phyloP scores from a whole-genome alignment of 108 stramenopile genomes.

The Stephanodiscus triporus region DNA sequence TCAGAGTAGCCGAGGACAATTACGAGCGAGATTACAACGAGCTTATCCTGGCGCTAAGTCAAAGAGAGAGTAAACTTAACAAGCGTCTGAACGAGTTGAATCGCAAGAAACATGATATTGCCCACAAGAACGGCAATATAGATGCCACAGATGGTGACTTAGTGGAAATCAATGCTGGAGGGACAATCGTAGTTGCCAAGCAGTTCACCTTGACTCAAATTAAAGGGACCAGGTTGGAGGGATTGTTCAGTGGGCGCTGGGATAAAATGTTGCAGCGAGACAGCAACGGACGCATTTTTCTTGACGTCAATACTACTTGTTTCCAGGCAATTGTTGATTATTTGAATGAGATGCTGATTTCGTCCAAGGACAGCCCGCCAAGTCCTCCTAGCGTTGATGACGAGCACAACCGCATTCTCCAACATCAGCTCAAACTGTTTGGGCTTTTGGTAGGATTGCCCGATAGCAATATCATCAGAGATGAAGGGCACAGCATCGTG shows the following conservation, averaged over 20 bases:
- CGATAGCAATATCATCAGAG: too few species aligned
- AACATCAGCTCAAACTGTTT: background rate
- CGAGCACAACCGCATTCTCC: conserved; percentile 25
- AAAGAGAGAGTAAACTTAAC: background rate
- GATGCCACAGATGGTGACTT: conserved; percentile 10
- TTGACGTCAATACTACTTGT: conserved; percentile 25
- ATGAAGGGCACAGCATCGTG: too few species aligned
- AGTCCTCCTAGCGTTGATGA: background rate
- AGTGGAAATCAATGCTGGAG: conserved; percentile 29
- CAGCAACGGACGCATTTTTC: conserved; percentile 8
- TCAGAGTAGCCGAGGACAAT: too few species aligned
- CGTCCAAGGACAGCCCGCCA: conserved; percentile 1
- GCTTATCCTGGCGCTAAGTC: too few species aligned
- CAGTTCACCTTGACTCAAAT: conserved; percentile 23
- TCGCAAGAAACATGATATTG: background rate
- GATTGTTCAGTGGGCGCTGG: conserved; percentile 22
- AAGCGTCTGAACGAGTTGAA: background rate
- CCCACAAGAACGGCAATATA: background rate
- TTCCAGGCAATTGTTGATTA: conserved; percentile 27
- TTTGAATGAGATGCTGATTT: conserved; percentile 16
- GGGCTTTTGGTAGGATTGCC: too few species aligned
- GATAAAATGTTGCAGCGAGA: conserved; percentile 26
- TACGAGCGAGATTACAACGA: too few species aligned
- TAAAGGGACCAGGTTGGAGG: conserved; percentile 12
- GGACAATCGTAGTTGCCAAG: conserved; percentile 12